A percentile compares a stretch with the other conserved stretches of the same genome.
Conservation (phyloP, 495 filamentous ascomycete genomes). For the Neurospora africana region DNA sequence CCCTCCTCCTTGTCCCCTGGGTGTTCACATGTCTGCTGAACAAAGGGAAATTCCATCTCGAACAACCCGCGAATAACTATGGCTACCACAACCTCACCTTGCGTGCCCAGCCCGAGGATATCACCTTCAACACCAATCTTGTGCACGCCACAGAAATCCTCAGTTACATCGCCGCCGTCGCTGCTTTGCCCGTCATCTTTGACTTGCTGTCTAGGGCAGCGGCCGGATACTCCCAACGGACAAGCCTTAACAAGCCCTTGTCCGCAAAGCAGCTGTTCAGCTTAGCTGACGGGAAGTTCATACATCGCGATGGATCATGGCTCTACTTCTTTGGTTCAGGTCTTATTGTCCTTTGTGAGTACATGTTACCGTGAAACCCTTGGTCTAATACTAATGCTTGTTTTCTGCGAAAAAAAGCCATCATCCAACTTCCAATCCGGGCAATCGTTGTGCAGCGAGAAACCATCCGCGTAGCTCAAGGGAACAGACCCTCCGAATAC, state of each 20-base stretch:
- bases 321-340: neutral
- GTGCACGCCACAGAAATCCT: neutral
- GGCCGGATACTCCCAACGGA: constrained; percentile 1
- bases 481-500: neutral
- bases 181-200: constrained; percentile 11
- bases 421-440: neutral
- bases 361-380: neutral
- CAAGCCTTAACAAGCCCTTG: neutral
- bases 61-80: neutral
- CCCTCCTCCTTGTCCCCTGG: neutral
- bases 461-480: neutral
- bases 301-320: neutral
- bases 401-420: neutral
- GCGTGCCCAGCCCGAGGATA: neutral
- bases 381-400: neutral
- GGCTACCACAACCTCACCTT: neutral
- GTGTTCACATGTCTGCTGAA: neutral
- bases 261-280: constrained; percentile 2
- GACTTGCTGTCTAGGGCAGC: constrained; percentile 2
- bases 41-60: neutral
- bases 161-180: neutral
- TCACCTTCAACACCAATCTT: neutral
- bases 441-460: neutral
- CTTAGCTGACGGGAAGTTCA: neutral
- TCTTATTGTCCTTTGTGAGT: neutral